Evolutionary conservation across 768 basidiomycete species (phyloP).

Genomic region (Lactarius hengduanensis): DNA sequence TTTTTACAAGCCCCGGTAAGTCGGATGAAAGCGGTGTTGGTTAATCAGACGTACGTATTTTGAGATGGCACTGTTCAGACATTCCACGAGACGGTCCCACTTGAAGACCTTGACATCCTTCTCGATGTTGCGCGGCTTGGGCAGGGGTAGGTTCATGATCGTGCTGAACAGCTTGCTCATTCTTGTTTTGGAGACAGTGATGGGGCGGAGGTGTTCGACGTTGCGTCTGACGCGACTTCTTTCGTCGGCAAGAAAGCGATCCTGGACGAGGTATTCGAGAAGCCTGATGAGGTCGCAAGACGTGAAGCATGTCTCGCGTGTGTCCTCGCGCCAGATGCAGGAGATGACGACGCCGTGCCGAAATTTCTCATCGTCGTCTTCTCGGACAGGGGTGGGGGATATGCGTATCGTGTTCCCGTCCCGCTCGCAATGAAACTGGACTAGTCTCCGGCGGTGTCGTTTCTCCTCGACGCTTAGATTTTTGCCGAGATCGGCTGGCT

Average conservation of each 20-base stretch:
- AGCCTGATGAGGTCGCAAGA: slow-evolving; percentile 96
- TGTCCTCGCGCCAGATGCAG: slow-evolving; percentile 86
- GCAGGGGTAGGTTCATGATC: slow-evolving; percentile 95
- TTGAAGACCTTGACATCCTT: slow-evolving; percentile 92
- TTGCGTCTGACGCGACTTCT: slow-evolving; percentile 96
- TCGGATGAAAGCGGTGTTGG: background rate
- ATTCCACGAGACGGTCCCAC: slow-evolving; percentile 68
- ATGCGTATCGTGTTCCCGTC: slow-evolving; percentile 75
- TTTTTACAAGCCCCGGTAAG: background rate
- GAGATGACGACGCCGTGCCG: slow-evolving; percentile 74
- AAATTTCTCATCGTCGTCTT: slow-evolving; percentile 67
- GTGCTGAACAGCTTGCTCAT: slow-evolving; percentile 83
- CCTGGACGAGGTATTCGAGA: slow-evolving; percentile 75
- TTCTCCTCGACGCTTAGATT: slow-evolving; percentile 68
- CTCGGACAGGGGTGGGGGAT: slow-evolving; percentile 64
- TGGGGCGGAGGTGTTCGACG: slow-evolving; percentile 88
- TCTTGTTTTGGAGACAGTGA: slow-evolving; percentile 86
- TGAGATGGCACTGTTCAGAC: slow-evolving; percentile 74
- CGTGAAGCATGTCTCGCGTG: slow-evolving; percentile 80
- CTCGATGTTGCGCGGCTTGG: slow-evolving; percentile 95
- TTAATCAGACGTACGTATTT: slow-evolving; percentile 64
- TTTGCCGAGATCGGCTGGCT: slow-evolving; percentile 52
- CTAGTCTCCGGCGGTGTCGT: slow-evolving; percentile 71
- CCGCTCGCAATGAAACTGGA: slow-evolving; percentile 79
- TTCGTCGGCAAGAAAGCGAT: slow-evolving; percentile 87